phyloP scores from a whole-genome alignment of 1,139 yeast species.

The Sugiyamaella pinicola region DNA sequence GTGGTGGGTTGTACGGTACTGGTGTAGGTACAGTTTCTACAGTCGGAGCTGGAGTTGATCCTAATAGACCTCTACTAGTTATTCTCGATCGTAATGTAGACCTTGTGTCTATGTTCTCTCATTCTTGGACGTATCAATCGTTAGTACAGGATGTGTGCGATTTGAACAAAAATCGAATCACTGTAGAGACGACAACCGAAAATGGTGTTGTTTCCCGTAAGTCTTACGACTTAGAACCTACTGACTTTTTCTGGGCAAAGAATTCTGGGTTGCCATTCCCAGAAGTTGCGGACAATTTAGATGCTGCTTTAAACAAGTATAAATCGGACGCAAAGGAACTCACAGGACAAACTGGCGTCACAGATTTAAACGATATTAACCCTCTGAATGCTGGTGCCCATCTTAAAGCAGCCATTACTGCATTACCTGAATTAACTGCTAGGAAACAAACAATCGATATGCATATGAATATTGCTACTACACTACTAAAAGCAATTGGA shows the following conservation, averaged over 20 bases:
- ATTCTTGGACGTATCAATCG: slow-evolving; percentile 97
- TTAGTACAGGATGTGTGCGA: slow-evolving; percentile 91
- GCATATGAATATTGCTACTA: slow-evolving; percentile 95
- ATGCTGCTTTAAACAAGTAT: slow-evolving; percentile 74
- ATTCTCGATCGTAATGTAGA: slow-evolving; percentile 87
- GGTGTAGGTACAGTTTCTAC: not conserved
- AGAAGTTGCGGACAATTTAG: slow-evolving; percentile 95
- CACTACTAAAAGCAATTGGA: slow-evolving; percentile 79
- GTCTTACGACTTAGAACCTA: slow-evolving; percentile 84
- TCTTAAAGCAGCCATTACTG: slow-evolving; percentile 83
- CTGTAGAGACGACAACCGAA: slow-evolving; percentile 51
- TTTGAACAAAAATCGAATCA: slow-evolving; percentile 75
- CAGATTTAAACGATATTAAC: slow-evolving; percentile 57
- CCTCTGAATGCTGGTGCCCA: slow-evolving; percentile 58
- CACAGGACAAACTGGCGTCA: slow-evolving; percentile 76
- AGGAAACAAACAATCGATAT: slow-evolving; percentile 86
- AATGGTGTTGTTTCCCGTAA: slow-evolving; percentile 47
- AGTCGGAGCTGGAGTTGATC: slow-evolving; percentile 31
- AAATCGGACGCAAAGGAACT: slow-evolving; percentile 86
- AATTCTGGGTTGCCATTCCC: slow-evolving; percentile 93
- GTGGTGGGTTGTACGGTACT: slow-evolving; percentile 22
- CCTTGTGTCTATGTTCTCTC: slow-evolving; percentile 90
- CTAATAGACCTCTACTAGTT: slow-evolving; percentile 73
- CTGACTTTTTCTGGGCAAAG: slow-evolving; percentile 86
- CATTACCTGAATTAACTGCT: slow-evolving; percentile 87